These are phyloP conservation scores for Erythrophleum fordii DNA, from an alignment of 306 rosid species.

Conservation along the genomic window DNA sequence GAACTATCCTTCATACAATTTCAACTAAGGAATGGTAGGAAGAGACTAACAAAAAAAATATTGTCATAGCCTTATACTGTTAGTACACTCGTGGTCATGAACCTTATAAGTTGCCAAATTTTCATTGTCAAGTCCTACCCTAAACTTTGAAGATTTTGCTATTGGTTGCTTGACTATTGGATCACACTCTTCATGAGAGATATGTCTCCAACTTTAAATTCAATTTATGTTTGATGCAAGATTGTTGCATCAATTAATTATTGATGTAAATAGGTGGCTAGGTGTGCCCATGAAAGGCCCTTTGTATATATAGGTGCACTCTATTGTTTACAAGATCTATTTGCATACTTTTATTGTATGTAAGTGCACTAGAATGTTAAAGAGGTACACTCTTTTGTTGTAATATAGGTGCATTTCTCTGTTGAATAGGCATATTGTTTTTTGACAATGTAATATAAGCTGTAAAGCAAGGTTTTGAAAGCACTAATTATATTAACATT, in stretches of 20 bases:
- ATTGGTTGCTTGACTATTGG: slow-evolving; percentile 31
- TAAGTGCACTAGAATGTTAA: too few species aligned
- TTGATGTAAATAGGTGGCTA: too few species aligned
- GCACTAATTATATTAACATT: too few species aligned
- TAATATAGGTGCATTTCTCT: too few species aligned
- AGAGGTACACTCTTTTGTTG: too few species aligned
- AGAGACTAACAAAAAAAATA: slow-evolving; percentile 90
- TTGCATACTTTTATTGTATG: too few species aligned
- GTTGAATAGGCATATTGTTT: too few species aligned
- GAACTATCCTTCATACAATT: slow-evolving; percentile 68
- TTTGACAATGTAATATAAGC: too few species aligned
- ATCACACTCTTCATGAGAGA: slow-evolving; percentile 23
- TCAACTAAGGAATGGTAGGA: slow-evolving; percentile 72
- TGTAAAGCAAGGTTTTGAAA: too few species aligned
- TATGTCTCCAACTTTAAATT: slow-evolving; percentile 18
- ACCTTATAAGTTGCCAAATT: slow-evolving; percentile 74
- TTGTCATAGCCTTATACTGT: slow-evolving; percentile 93
- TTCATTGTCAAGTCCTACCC: slow-evolving; percentile 65
- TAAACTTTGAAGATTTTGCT: slow-evolving; percentile 46
- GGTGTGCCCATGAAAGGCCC: too few species aligned
- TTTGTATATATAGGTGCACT: too few species aligned
- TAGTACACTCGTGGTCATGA: slow-evolving; percentile 81
- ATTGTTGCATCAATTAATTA: slow-evolving; percentile 31
- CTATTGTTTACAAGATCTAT: too few species aligned
- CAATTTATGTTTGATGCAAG: slow-evolving; percentile 31